Evolutionary conservation across 1,139 yeast genomes (phyloP).

Genomic region (Scheffersomyces cryptocercus): DNA sequence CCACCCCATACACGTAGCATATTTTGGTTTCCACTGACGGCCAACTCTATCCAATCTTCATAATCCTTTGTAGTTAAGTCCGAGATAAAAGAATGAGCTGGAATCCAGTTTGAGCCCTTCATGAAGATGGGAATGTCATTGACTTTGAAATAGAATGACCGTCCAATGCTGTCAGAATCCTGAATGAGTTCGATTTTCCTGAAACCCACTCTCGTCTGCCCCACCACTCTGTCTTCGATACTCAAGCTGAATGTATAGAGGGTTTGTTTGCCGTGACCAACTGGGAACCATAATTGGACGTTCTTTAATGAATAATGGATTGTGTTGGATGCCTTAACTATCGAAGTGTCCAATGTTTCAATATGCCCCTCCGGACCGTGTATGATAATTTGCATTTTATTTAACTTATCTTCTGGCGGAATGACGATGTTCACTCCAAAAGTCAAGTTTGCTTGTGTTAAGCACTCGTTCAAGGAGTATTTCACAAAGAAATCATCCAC

Average conservation of each 20-base stretch:
- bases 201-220: slow-evolving; percentile 28
- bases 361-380: not conserved
- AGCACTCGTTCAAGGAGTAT: not conserved
- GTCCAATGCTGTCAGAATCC: slow-evolving; percentile 20
- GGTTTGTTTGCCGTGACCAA: slow-evolving; percentile 35
- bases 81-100: slow-evolving; percentile 42
- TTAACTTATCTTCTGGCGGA: not conserved
- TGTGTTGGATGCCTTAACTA: not conserved
- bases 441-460: not conserved
- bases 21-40: slow-evolving; percentile 40
- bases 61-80: slow-evolving; percentile 28
- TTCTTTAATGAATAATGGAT: not conserved
- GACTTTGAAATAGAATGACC: slow-evolving; percentile 38
- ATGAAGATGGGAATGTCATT: slow-evolving; percentile 38
- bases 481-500: not conserved
- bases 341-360: not conserved
- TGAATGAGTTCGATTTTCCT: slow-evolving; percentile 41
- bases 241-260: slow-evolving; percentile 24
- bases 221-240: slow-evolving; percentile 8
- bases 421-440: not conserved
- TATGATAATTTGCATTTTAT: not conserved
- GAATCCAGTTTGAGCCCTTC: slow-evolving; percentile 51
- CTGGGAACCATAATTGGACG: slow-evolving; percentile 43
- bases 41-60: slow-evolving; percentile 30
- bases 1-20: slow-evolving; percentile 55